phyloP scores from a whole-genome alignment of 768 basidiomycete species.

The Ephemerocybe angulata region DNA sequence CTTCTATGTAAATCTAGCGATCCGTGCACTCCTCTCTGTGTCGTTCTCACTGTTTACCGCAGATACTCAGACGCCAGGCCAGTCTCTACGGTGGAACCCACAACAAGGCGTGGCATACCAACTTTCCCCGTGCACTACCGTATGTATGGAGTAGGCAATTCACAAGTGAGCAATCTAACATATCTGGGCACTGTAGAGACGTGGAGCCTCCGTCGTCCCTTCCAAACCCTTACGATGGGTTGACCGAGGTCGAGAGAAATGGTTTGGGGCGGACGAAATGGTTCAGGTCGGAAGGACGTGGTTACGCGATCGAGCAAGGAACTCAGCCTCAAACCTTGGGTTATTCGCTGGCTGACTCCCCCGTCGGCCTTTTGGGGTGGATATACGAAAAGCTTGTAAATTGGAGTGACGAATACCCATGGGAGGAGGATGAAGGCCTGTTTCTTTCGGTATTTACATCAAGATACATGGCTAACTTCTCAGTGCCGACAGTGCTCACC shows the following conservation, averaged over 20 bases:
- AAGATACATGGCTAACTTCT: neutral
- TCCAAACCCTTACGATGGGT: conserved; percentile 23
- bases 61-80: conserved; percentile 28
- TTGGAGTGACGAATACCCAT: conserved; percentile 49
- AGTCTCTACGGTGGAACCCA: conserved; percentile 32
- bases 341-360: conserved; percentile 54
- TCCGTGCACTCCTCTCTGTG: neutral
- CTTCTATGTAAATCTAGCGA: neutral
- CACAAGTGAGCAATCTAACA: conserved; percentile 15
- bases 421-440: conserved; percentile 54
- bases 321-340: conserved; percentile 53
- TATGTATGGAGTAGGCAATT: neutral
- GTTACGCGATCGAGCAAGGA: conserved; percentile 38
- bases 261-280: conserved; percentile 27
- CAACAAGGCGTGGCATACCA: conserved; percentile 52
- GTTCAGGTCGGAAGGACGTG: conserved; percentile 27
- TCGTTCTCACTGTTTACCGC: neutral
- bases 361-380: conserved; percentile 52
- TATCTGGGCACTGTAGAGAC: conserved; percentile 14
- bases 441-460: neutral
- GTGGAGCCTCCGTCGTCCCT: conserved; percentile 21
- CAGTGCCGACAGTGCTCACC: neutral
- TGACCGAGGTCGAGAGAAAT: conserved; percentile 30
- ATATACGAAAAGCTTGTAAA: conserved; percentile 47
- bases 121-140: conserved; percentile 35